These are phyloP conservation scores for Gremmenia infestans DNA, from an alignment of 2,329 filamentous ascomycete genomes.

Conservation along the genomic window DNA sequence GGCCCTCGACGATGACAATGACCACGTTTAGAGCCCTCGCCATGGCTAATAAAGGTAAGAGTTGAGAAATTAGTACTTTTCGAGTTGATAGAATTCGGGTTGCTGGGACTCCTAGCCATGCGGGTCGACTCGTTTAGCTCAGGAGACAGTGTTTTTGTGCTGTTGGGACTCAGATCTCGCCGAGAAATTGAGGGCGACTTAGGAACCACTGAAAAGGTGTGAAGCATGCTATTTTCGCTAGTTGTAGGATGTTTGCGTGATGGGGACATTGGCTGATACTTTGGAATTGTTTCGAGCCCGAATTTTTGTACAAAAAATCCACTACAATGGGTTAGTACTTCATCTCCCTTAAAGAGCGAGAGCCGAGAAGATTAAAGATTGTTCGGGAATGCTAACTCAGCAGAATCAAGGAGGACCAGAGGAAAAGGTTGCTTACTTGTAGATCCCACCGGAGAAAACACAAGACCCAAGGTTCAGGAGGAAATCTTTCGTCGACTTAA, in stretches of 20 bases:
- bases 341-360: too few species aligned
- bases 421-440: conserved; percentile 4
- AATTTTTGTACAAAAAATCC: conserved; percentile 20
- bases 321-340: not conserved
- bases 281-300: conserved; percentile 10
- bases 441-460: conserved; percentile 9
- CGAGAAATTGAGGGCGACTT: not conserved
- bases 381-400: too few species aligned
- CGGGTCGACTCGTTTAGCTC: not conserved
- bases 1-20: conserved; percentile 15
- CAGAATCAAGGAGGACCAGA: too few species aligned
- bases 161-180: not conserved
- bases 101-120: not conserved
- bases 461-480: conserved; percentile 16
- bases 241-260: not conserved
- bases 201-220: not conserved
- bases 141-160: conserved; percentile 1
- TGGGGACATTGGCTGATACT: not conserved
- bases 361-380: too few species aligned
- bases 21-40: not conserved
- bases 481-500: conserved; percentile 21
- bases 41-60: conserved; percentile 12
- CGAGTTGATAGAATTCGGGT: not conserved
- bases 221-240: not conserved
- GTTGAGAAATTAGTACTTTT: not conserved